Percentiles rank a stretch among this genome's conserved stretches.
These are phyloP conservation scores for Diaporthe velutina DNA, from an alignment of 2,329 filamentous ascomycete species.

Conservation along the genomic window DNA sequence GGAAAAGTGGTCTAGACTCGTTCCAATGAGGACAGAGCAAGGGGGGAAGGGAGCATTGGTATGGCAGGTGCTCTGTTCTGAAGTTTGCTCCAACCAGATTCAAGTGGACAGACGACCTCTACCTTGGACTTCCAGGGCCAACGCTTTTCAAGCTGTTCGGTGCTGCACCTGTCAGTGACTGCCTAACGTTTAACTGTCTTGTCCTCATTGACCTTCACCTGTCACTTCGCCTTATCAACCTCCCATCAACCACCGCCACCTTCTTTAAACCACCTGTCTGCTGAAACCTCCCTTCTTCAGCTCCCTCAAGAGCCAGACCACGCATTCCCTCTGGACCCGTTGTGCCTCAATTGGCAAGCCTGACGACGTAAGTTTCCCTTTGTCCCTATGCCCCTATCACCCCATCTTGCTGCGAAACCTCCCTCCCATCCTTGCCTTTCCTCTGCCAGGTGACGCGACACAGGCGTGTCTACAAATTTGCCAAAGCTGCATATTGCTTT, in stretches of 20 bases:
- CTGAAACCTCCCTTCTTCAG: not conserved
- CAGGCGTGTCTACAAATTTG: not conserved
- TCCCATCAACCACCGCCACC: not conserved
- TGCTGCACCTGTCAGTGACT: not conserved
- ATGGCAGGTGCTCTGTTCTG: not conserved
- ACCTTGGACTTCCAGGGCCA: not conserved
- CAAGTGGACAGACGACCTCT: not conserved
- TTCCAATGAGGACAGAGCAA: not conserved
- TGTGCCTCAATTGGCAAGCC: not conserved
- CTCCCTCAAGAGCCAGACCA: no score
- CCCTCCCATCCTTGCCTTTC: no score
- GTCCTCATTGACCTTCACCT: not conserved
- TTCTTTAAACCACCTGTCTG: not conserved
- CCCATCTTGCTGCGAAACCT: no score
- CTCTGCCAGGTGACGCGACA: not conserved
- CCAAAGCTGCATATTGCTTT: not conserved
- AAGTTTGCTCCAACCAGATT: not conserved
- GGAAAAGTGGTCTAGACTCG: not conserved
- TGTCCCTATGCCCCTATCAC: no score
- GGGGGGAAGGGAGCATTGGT: not conserved
- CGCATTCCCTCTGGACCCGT: not conserved
- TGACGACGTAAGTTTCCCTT: not conserved
- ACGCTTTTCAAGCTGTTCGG: not conserved
- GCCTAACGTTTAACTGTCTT: not conserved
- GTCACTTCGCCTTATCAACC: not conserved